These are phyloP conservation scores for Moringa oleifera DNA, from an alignment of 345 rosid genomes.

Conservation along the genomic window DNA sequence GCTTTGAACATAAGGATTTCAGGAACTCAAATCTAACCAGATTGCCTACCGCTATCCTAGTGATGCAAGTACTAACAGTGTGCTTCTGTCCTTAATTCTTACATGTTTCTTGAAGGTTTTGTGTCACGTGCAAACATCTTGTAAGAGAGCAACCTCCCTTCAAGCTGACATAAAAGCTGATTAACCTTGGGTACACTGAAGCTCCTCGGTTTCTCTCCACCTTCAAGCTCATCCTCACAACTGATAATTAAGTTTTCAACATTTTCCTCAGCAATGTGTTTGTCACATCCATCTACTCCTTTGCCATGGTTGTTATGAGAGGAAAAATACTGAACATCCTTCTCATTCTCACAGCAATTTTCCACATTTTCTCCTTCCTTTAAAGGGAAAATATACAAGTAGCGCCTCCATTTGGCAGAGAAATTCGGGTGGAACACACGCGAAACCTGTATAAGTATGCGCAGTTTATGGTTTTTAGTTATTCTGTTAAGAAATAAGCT, in stretches of 20 bases:
- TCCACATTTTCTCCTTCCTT: constrained; percentile 39
- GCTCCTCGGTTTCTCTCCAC: constrained; percentile 38
- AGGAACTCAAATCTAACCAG: background rate
- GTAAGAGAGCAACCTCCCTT: constrained; percentile 79
- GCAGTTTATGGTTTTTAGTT: constrained; percentile 1
- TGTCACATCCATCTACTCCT: constrained; percentile 26
- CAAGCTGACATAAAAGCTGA: constrained; percentile 65
- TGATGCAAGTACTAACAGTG: background rate
- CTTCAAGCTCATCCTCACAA: constrained; percentile 33
- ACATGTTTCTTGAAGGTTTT: constrained; percentile 87
- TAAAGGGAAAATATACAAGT: constrained; percentile 81
- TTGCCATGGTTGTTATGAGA: constrained; percentile 17
- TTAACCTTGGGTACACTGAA: constrained; percentile 67
- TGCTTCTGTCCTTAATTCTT: constrained; percentile 23
- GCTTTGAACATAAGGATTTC: too few relatives aligned
- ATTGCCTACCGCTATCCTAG: background rate
- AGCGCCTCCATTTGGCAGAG: constrained; percentile 95
- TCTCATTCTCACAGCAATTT: constrained; percentile 26
- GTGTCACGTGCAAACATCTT: constrained; percentile 93
- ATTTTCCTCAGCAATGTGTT: constrained; percentile 25
- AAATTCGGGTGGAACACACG: constrained; percentile 91
- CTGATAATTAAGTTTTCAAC: constrained; percentile 18
- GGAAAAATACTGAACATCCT: constrained; percentile 19
- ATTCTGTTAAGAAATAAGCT: background rate
- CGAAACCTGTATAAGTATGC: constrained; percentile 46